Base-by-base conservation (phyloP, 2,329 filamentous ascomycete genomes). In the Fusarium sambucinum region DNA sequence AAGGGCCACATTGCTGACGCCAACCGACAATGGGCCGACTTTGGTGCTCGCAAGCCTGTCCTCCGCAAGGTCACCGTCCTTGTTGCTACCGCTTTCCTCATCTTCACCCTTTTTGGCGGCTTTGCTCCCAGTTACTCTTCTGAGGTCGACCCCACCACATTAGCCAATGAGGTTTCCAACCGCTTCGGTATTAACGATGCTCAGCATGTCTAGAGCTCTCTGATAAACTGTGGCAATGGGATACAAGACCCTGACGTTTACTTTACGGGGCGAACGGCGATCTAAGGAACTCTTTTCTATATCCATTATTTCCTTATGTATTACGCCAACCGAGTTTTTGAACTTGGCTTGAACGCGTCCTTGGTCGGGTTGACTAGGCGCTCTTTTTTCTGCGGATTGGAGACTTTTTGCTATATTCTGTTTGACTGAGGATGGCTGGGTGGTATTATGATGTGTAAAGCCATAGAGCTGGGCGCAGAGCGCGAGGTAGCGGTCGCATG, bases 21-120 rank as follows among this genome's bases (percentile, higher is more conserved):
- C 55, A 85, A 86, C 76, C 91, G 93, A 77, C 87, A 90, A 64
- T 97, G 94, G 94, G 90, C 91, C 52, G 94, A 97, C 76, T 94
- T 96, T 73, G 94, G 94, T 60, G 88, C 88, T 73, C 86, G 85
- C 69, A 91, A 90, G 77, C 94, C 94, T 14, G 87, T 89, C 46
- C 84, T 92, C 74, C 92, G 94, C 82, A 94, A 95, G 83, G 79
- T 94, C 53, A 83, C 93, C 67, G 83, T 96, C 72, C 87, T 95
- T 63, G 86, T 84, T 52, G 80, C 86, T 27, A 85, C 87, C 21
- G 77, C 92, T 59, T 79, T 92, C 68, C 80, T 86, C 53, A 80
- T 95, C 71, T 90, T 96, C 79, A 78, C 92, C 69, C 79, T 96
- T 21, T 86, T 96, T 59, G 88, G 87, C 63, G 87, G 88, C 40